A percentile compares a stretch with the other conserved stretches of the same genome.
phyloP scores from a whole-genome alignment of 2,329 filamentous ascomycete species.

The Exophiala xenobiotica region DNA sequence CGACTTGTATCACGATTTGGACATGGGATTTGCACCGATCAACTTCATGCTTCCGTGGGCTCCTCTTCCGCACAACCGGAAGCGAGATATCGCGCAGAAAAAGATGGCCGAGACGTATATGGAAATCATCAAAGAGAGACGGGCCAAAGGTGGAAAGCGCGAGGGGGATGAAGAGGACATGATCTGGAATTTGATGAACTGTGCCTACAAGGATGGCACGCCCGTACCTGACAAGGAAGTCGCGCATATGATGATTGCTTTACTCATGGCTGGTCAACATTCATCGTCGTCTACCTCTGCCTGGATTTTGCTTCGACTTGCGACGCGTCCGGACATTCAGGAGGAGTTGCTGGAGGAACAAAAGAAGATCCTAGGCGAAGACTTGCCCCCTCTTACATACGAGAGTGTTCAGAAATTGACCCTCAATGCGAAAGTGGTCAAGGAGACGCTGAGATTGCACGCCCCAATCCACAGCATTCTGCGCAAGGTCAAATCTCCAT shows the following conservation, averaged over 20 bases:
- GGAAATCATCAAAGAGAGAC: constrained; percentile 66
- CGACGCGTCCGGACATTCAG: constrained; percentile 65
- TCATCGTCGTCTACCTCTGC: constrained; percentile 73
- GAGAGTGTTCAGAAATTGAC: constrained; percentile 60
- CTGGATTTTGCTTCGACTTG: constrained; percentile 75
- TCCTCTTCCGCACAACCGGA: constrained; percentile 72
- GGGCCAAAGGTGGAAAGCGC: constrained; percentile 45
- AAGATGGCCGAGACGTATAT: constrained; percentile 71
- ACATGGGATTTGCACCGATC: constrained; percentile 74
- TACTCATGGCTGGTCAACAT: constrained; percentile 82
- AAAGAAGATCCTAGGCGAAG: constrained; percentile 53
- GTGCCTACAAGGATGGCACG: constrained; percentile 71
- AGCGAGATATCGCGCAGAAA: constrained; percentile 67
- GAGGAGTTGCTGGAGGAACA: constrained; percentile 72
- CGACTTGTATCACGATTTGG: constrained; percentile 74
- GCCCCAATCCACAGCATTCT: constrained; percentile 72
- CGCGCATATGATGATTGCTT: constrained; percentile 81
- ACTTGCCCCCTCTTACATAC: constrained; percentile 59
- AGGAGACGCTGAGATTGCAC: constrained; percentile 70
- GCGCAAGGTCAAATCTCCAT: constrained; percentile 68
- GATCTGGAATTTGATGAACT: constrained; percentile 77
- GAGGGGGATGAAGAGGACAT: constrained; percentile 61
- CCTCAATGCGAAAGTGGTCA: constrained; percentile 64
- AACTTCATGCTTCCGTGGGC: constrained; percentile 82
- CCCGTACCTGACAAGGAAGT: constrained; percentile 71